phyloP scores from a whole-genome alignment of 169 alveolate species.

The Plasmodium blacklocki region DNA sequence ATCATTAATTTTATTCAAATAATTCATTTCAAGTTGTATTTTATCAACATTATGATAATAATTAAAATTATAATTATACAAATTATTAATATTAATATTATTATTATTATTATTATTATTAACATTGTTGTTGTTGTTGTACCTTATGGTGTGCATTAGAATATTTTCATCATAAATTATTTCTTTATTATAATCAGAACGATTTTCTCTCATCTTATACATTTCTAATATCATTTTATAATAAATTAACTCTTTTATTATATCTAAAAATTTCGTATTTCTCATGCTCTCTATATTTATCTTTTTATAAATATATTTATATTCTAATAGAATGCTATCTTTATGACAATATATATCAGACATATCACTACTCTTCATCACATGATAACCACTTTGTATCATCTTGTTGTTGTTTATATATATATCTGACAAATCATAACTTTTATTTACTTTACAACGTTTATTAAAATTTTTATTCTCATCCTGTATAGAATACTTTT shows the following conservation, averaged over 20 bases:
- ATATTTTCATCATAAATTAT: slow-evolving; percentile 26
- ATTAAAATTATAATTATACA: background rate
- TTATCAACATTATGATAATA: slow-evolving; percentile 2
- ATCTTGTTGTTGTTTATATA: background rate
- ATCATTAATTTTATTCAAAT: slow-evolving; percentile 45
- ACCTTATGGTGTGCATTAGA: slow-evolving; percentile 36
- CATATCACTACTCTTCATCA: too few relatives aligned
- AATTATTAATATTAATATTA: too few relatives aligned
- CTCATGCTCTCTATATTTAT: slow-evolving; percentile 39
- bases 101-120: too few relatives aligned
- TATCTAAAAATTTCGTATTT: slow-evolving; percentile 35
- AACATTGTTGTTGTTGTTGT: background rate
- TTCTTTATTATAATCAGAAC: slow-evolving; percentile 4
- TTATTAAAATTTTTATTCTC: too few relatives aligned
- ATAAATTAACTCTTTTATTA: slow-evolving; percentile 32
- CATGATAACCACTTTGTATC: background rate
- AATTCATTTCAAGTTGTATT: slow-evolving; percentile 31
- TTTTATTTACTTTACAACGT: too few relatives aligned
- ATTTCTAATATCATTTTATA: slow-evolving; percentile 39
- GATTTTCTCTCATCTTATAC: slow-evolving; percentile 8
- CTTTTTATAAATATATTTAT: slow-evolving; percentile 47
- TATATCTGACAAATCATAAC: too few relatives aligned
- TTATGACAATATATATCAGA: too few relatives aligned
- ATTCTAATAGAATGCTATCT: background rate
- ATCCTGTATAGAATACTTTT: too few relatives aligned